Base-by-base conservation (phyloP, 1,284 basidiomycete species). In the Ganoderma boninense region DNA sequence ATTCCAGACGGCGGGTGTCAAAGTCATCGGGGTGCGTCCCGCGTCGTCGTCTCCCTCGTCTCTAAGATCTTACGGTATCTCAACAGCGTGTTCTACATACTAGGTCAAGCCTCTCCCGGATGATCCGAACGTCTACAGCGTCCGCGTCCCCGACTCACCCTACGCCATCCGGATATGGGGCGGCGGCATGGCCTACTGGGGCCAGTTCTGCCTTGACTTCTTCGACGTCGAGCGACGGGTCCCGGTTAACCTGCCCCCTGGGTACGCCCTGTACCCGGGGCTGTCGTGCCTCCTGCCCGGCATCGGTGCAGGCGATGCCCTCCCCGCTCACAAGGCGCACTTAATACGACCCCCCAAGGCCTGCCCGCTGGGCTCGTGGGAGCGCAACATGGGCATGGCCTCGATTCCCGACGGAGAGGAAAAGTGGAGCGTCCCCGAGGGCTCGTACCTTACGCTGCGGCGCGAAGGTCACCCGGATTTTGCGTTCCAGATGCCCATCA, bases 121-220 rank as follows among this genome's bases (percentile, higher is more conserved):
- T 26, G 68, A 66, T 52, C 26, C 16, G 40, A 52, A 52, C 49
- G 35, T 67, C 18, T 56, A 56, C 49, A 40, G 8, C 46, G 29
- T 67, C 32, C 66, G 46, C 38, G 23, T 67, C 49, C 65, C 65
- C 56, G 20, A 64, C 40, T 64, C 69, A 0, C 32, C 16, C 23
- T 52, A 59, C 65, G 35, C n/a, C 3, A 32, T 67, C 44, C 69
- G 69, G 18, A 67, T 70, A 43, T 70, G 69, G 69, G 61, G 60
- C 0, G 69, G 69, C 23, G 69, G 65, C 26, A 70, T 70, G 69
- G 62, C 11, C 11, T 11, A 7, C 6, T 67, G 64, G 23, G 43
- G 54, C 18, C 69, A 70, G 43, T 70, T 64, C 54, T 70, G 61
- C 43, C 65, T 67, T 44, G 69, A 70, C 23, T 64, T 70, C 54